Evolutionary conservation across 192 early-diverging fungal genomes (phyloP).

Genomic region (Podila verticillata): DNA sequence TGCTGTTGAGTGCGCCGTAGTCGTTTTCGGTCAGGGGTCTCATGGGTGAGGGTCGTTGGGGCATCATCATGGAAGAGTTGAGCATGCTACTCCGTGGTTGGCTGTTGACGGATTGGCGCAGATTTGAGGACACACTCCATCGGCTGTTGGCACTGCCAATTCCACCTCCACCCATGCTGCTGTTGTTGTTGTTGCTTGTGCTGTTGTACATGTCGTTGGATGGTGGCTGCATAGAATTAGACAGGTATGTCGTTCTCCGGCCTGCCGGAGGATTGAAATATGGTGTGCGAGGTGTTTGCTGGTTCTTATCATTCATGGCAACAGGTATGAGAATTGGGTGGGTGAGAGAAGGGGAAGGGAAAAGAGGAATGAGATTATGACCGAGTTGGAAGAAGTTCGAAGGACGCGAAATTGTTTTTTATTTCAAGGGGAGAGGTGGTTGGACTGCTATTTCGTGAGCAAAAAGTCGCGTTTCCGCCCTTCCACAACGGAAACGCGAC

Average conservation of each 20-base stretch:
- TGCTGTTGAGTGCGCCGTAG: constrained; percentile 21
- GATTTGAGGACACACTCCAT: constrained; percentile 30
- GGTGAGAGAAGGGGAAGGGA: neutral
- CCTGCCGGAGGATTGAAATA: neutral
- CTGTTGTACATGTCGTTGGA: constrained; percentile 7
- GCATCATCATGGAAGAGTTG: constrained; percentile 13
- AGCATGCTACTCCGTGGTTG: constrained; percentile 16
- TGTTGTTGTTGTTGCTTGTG: neutral
- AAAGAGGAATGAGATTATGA: neutral
- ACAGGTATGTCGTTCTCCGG: neutral
- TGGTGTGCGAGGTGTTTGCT: constrained; percentile 6
- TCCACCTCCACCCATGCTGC: neutral
- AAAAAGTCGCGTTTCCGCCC: neutral
- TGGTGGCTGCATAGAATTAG: constrained; percentile 12
- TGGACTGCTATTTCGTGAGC: no score
- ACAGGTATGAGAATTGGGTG: neutral
- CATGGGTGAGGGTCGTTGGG: constrained; percentile 43
- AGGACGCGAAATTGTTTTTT: constrained; percentile 9
- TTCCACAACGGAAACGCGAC: neutral
- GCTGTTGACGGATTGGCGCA: constrained; percentile 22
- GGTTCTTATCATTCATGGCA: constrained; percentile 4
- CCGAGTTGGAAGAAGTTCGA: neutral
- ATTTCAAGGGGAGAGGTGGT: neutral
- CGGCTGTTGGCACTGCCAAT: constrained; percentile 25
- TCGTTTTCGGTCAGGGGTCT: constrained; percentile 20